Percentiles rank a stretch among this genome's conserved stretches.
phyloP scores from a whole-genome alignment of 495 filamentous ascomycete genomes.

The Aspergillus saccharolyticus region DNA sequence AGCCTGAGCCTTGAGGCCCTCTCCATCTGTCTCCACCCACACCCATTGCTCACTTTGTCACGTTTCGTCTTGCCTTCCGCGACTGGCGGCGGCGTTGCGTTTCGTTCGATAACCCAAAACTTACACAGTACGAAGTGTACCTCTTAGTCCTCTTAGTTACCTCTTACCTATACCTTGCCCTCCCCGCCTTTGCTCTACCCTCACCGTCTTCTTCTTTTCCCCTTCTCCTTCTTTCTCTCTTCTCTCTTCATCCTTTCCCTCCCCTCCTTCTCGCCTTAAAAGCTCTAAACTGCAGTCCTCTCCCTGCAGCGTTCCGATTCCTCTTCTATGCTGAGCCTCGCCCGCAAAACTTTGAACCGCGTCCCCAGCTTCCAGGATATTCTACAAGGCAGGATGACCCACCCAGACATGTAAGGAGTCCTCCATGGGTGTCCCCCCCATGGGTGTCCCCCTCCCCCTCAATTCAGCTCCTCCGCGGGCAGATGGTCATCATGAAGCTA shows the following conservation, averaged over 20 bases:
- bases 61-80: conserved; percentile 19
- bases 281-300: conserved; percentile 17
- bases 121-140: no score
- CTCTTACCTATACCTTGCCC: conserved; percentile 13
- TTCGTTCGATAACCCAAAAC: no score
- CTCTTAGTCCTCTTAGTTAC: no score
- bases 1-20: conserved; percentile 2
- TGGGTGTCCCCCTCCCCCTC: neutral
- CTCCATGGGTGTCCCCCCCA: conserved; percentile 3
- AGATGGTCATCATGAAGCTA: neutral
- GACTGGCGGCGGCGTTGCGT: conserved; percentile 13
- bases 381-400: conserved; percentile 56
- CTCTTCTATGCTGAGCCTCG: conserved; percentile 48
- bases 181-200: conserved; percentile 25
- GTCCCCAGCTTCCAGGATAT: conserved; percentile 58
- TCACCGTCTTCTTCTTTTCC: conserved; percentile 23
- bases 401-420: conserved; percentile 45
- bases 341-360: conserved; percentile 49
- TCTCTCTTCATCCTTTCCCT: conserved; percentile 16
- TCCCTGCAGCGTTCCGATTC: conserved; percentile 30
- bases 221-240: conserved; percentile 17
- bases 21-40: conserved; percentile 14
- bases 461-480: no score
- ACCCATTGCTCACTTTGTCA: conserved; percentile 13
- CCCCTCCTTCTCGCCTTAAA: conserved; percentile 20